Percentiles rank a stretch among this genome's conserved stretches.
phyloP scores from a whole-genome alignment of 805 yeast species.

The Candida khao-thaluensis region DNA sequence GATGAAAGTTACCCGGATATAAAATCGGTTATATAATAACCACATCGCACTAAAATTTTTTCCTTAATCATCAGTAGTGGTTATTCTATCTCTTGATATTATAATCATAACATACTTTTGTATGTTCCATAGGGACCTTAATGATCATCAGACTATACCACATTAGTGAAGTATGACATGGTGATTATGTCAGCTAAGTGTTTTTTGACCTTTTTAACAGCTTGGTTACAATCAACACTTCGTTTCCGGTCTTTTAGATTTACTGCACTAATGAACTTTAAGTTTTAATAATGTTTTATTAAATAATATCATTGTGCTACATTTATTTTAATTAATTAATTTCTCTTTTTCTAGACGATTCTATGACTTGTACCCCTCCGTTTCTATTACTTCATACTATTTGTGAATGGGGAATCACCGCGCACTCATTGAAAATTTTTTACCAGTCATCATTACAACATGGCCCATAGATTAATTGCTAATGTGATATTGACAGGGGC shows the following conservation, averaged over 20 bases:
- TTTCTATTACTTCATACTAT: too few relatives aligned
- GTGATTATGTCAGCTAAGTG: constrained; percentile 59
- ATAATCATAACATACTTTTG: constrained; percentile 45
- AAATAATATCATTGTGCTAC: constrained; percentile 57
- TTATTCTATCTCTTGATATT: constrained; percentile 69
- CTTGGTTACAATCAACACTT: constrained; percentile 67
- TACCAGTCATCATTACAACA: constrained; percentile 14
- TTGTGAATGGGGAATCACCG: too few relatives aligned
- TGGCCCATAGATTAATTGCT: constrained; percentile 90
- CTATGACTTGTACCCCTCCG: too few relatives aligned
- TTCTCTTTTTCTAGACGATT: too few relatives aligned
- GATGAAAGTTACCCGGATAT: constrained; percentile 12
- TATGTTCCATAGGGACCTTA: constrained; percentile 42
- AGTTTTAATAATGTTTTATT: constrained; percentile 37
- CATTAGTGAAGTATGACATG: constrained; percentile 43
- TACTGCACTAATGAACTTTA: constrained; percentile 17
- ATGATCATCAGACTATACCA: constrained; percentile 38
- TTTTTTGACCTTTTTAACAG: constrained; percentile 71
- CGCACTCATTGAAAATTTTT: constrained; percentile 8
- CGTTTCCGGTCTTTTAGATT: constrained; percentile 78
- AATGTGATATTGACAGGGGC: constrained; percentile 94
- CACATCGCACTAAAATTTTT: constrained; percentile 25
- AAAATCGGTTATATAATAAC: constrained; percentile 4
- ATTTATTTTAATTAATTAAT: constrained; percentile 19
- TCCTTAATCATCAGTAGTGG: constrained; percentile 69